These are phyloP conservation scores for Talaromyces proteolyticus DNA, from an alignment of 495 filamentous ascomycete species.

Conservation along the genomic window DNA sequence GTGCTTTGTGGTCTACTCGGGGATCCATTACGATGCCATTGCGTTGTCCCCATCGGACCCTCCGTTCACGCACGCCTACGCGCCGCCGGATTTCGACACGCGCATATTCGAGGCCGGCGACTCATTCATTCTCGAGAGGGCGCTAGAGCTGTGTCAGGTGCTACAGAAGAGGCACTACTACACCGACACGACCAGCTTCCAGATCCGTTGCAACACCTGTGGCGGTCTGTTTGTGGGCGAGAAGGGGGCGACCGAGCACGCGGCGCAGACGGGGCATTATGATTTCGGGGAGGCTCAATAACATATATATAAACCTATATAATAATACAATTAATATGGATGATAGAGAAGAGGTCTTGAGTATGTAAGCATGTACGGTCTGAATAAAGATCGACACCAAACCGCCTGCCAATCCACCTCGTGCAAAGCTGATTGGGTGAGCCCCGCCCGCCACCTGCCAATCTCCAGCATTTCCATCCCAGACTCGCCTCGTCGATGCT, in stretches of 20 bases:
- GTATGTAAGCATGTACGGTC: too few relatives aligned
- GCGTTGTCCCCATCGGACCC: constrained; percentile 63
- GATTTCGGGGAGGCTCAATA: constrained; percentile 64
- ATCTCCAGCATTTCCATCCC: too few relatives aligned
- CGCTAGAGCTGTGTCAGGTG: constrained; percentile 65
- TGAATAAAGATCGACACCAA: too few relatives aligned
- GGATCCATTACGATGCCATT: constrained; percentile 94
- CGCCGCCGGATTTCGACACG: constrained; percentile 65
- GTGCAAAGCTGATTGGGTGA: constrained; percentile 6
- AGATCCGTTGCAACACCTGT: constrained; percentile 76
- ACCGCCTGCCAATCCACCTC: neutral
- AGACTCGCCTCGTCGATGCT: too few relatives aligned
- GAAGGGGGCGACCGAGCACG: constrained; percentile 62
- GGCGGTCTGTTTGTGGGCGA: constrained; percentile 69
- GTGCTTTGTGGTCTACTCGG: constrained; percentile 85
- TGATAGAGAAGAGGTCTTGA: too few relatives aligned
- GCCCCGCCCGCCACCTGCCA: too few relatives aligned
- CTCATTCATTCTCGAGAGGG: constrained; percentile 60
- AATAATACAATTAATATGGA: neutral
- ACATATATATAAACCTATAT: neutral
- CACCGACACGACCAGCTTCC: constrained; percentile 81
- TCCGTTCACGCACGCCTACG: constrained; percentile 47
- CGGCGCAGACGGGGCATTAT: constrained; percentile 57
- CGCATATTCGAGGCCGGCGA: constrained; percentile 71
- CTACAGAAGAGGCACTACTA: constrained; percentile 74